Evolutionary conservation across 352 stramenopile species (phyloP), one percentile per base, ranked within the genome.

Genomic region (Globisporangium paddicum): DNA sequence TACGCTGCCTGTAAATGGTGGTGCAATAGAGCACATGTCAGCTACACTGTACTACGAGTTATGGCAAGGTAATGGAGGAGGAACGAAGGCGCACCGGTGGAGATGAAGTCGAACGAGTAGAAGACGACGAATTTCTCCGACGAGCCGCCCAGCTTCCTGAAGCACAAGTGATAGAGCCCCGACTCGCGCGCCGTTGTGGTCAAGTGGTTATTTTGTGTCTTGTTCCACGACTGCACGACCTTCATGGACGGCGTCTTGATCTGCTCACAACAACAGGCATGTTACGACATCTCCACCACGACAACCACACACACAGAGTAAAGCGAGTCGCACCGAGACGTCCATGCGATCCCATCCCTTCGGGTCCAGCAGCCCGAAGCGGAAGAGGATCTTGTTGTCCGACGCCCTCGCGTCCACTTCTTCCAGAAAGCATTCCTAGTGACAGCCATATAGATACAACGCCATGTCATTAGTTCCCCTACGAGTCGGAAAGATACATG

Each of bases 81-180:
- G 38, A 21, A 21, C 6, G 16, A 21, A 44, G 9, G 16, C 47
- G 19, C 18, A 58, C 62, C 82, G 5, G 76, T 86, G 18, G 76
- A 87, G 68, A 92, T 85, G 44, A 92, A 87, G 67, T 92, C 82
- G 53, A 92, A 92, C 32, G 79, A 84, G 67, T 93, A 90, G 63
- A 87, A 90, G 49, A 91, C 76, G 16, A 62, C 73, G 51, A 90
- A 60, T 5, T 67, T 74, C 44, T 67, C 68, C 34, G 77, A 90
- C 45, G 79, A 67, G 52, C 80, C 79, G 28, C 71, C 71, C 34
- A 77, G 71, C 59, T 89, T 90, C 23, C 56, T 66, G 62, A 92
- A 92, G 69, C 84, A 94, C 64, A 94, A 50, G 45, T 86, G 67
- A 63, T 92, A 94, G 28, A 94, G 67, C 7, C 84, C 84, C 26